Evolutionary conservation across 805 yeast species (phyloP), one percentile per base, ranked within the genome.

Genomic region (Komagataella pseudopastoris): DNA sequence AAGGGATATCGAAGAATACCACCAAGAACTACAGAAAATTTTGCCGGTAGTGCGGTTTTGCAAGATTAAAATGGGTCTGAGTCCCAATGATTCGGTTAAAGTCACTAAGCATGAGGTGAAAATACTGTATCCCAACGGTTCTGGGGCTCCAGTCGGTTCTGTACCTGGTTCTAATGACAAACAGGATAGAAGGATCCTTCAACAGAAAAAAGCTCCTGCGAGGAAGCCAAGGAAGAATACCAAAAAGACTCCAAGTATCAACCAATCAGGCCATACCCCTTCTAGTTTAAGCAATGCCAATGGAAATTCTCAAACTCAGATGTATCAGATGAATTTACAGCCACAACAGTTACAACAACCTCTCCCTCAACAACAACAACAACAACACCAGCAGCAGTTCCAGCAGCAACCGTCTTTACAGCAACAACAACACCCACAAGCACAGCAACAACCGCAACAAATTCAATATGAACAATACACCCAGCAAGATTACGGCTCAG

Each of bases 21-120:
- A 30, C 72, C 54, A 62, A 57, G 5, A 66, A 72, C 50, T 77
- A 75, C 58, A 72, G 69, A 50, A 63, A 71, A 52, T 61, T 16
- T 60, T 75, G 2, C 81, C 83, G 3, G 68, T 77, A 46, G 72
- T 77, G 46, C 68, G 76, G 55, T 67, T 74, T 54, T 68, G 80
- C 1, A 80, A 76, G 58, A 68, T 73, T 36, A 74, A 72, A 53
- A 62, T 71, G 49, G 81, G 81, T 0, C 69, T 74, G 52, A 76
- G 72, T 46, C 79, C 74, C 3, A 80, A 75, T 55, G 71, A 66
- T 10, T 61, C 65, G n/a, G 66, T 71, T n/a, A 62, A 59, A 51
- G 55, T 65, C 1, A 47, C 39, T 0, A 53, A 53, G 6, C 63
- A 58, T 46, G 59, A 56, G 12, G 65, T 64, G 6, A 60, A 58